Conservation (phyloP, 1,284 basidiomycete genomes). For the Sporisorium reilianum region DNA sequence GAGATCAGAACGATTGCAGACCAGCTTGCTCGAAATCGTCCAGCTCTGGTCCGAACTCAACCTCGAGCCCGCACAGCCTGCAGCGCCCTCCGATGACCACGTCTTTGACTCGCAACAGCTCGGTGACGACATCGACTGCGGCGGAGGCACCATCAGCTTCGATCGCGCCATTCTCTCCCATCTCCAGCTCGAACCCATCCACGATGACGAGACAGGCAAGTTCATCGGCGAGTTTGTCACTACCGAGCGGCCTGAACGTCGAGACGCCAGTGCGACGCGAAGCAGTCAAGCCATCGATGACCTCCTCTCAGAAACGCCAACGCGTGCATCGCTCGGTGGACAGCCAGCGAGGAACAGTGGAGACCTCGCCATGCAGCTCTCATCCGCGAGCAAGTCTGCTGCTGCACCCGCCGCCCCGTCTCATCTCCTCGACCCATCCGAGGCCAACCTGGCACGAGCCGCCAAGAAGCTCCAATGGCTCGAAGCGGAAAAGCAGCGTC, state of each 20-base stretch:
- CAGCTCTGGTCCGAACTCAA: constrained; percentile 66
- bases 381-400: constrained; percentile 29
- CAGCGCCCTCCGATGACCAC: constrained; percentile 32
- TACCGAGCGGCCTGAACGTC: constrained; percentile 32
- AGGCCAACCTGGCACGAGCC: constrained; percentile 39
- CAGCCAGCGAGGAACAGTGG: constrained; percentile 32
- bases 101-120: constrained; percentile 27
- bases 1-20: constrained; percentile 51
- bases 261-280: constrained; percentile 10
- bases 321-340: constrained; percentile 42
- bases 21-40: constrained; percentile 54
- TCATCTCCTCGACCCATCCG: constrained; percentile 48
- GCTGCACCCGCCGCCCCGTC: constrained; percentile 23
- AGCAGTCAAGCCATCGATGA: constrained; percentile 30
- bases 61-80: constrained; percentile 45
- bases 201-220: constrained; percentile 33
- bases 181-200: constrained; percentile 53
- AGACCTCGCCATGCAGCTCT: constrained; percentile 35
- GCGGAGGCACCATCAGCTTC: constrained; percentile 40
- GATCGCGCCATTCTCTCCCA: constrained; percentile 58
- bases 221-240: constrained; percentile 56
- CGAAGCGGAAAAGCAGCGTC: constrained; percentile 58
- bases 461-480: constrained; percentile 43
- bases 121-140: constrained; percentile 32
- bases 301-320: constrained; percentile 44